Conservation (phyloP, 805 yeast genomes). For the Kodamaea laetipori region DNA sequence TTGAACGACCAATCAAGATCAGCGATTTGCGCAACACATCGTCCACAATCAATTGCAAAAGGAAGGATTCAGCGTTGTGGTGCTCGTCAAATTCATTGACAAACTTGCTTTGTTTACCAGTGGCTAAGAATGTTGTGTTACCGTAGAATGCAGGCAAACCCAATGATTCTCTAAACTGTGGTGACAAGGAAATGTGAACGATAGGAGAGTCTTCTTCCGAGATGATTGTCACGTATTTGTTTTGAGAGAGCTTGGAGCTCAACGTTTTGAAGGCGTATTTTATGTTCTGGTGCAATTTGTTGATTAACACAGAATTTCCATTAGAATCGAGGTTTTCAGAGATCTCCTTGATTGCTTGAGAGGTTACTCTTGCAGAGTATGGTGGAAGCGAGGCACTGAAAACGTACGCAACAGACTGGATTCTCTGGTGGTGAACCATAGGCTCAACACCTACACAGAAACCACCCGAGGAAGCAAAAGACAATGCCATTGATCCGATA, state of each 20-base stretch:
- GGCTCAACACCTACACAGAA: slow-evolving; percentile 84
- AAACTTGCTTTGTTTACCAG: slow-evolving; percentile 47
- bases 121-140: slow-evolving; percentile 43
- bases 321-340: slow-evolving; percentile 28
- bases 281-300: slow-evolving; percentile 44
- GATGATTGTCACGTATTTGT: slow-evolving; percentile 48
- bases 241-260: slow-evolving; percentile 36
- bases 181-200: slow-evolving; percentile 62
- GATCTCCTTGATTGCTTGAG: slow-evolving; percentile 55
- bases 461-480: slow-evolving; percentile 88
- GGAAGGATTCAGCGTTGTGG: slow-evolving; percentile 55
- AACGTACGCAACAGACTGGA: slow-evolving; percentile 86
- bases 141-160: slow-evolving; percentile 55
- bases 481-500: slow-evolving; percentile 79
- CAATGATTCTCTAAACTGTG: slow-evolving; percentile 45
- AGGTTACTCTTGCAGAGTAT: slow-evolving; percentile 70
- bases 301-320: slow-evolving; percentile 38
- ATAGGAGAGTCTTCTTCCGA: slow-evolving; percentile 67
- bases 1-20: slow-evolving; percentile 65
- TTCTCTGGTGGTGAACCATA: slow-evolving; percentile 90
- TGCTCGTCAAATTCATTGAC: slow-evolving; percentile 42
- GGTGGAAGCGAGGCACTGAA: slow-evolving; percentile 96
- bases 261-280: slow-evolving; percentile 43
- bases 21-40: slow-evolving; percentile 50
- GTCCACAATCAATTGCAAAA: slow-evolving; percentile 70